phyloP scores from a whole-genome alignment of 129 eudicot species.

The Flaveria ramosissima region DNA sequence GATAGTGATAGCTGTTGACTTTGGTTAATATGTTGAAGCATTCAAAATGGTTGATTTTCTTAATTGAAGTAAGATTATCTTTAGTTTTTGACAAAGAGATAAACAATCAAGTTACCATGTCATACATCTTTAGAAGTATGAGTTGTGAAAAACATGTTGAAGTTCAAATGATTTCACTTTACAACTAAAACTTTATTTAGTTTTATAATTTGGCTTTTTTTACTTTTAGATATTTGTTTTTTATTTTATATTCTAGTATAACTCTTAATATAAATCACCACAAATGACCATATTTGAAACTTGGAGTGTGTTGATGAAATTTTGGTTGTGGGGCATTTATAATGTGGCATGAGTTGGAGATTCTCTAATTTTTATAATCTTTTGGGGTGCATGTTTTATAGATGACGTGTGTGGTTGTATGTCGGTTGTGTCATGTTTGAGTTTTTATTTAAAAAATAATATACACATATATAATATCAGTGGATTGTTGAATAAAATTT shows the following conservation, averaged over 20 bases:
- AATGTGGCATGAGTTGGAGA: slow-evolving; percentile 22
- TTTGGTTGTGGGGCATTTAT: slow-evolving; percentile 10
- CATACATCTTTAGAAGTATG: not conserved
- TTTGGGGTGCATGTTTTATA: slow-evolving; percentile 1
- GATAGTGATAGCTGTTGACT: not conserved
- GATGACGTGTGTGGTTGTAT: slow-evolving; percentile 10
- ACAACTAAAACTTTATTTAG: not conserved
- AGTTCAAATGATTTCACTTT: not conserved
- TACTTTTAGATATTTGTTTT: not conserved
- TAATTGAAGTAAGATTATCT: not conserved
- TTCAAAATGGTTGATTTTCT: not conserved
- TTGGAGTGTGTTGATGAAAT: slow-evolving; percentile 14
- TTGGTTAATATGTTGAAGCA: not conserved
- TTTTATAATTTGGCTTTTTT: not conserved
- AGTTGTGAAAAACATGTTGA: not conserved
- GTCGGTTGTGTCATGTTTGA: slow-evolving; percentile 2
- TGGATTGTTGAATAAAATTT: not conserved
- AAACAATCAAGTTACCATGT: not conserved
- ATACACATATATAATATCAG: not conserved
- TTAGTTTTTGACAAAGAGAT: not conserved
- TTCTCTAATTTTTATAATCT: not conserved
- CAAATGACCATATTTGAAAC: slow-evolving; percentile 12
- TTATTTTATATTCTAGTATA: not conserved
- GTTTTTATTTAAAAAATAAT: not conserved
- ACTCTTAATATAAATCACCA: not conserved